These are phyloP conservation scores for Diaporthe citrichinensis DNA, from an alignment of 2,329 filamentous ascomycete species.

Conservation along the genomic window DNA sequence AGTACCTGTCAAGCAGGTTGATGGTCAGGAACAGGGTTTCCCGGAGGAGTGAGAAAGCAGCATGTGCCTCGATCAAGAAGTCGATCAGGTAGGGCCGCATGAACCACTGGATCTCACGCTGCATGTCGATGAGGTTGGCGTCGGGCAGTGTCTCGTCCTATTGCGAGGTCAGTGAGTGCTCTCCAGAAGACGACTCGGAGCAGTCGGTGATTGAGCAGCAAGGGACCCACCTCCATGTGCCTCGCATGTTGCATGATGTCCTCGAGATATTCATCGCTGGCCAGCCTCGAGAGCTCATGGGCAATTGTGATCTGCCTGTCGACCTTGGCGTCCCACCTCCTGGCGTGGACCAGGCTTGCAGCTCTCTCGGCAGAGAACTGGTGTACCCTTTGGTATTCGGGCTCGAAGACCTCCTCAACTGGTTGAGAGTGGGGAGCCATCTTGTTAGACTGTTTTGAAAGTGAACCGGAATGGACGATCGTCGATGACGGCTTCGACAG, in stretches of 20 bases:
- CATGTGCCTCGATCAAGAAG: slow-evolving; percentile 97
- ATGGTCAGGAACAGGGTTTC: slow-evolving; percentile 96
- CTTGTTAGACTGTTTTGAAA: slow-evolving; percentile 46
- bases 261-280: slow-evolving; percentile 92
- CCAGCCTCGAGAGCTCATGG: slow-evolving; percentile 87
- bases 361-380: slow-evolving; percentile 41
- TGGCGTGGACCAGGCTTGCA: slow-evolving; percentile 40
- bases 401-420: slow-evolving; percentile 46
- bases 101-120: slow-evolving; percentile 99
- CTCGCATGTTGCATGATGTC: slow-evolving; percentile 96
- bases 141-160: slow-evolving; percentile 90
- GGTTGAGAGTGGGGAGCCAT: slow-evolving; percentile 52
- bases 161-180: slow-evolving; percentile 23
- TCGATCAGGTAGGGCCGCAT: slow-evolving; percentile 99
- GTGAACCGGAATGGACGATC: slow-evolving; percentile 41
- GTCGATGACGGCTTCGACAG: slow-evolving; percentile 15
- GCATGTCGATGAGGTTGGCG: slow-evolving; percentile 98
- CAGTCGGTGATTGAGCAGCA: slow-evolving; percentile 35
- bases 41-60: slow-evolving; percentile 92
- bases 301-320: slow-evolving; percentile 90
- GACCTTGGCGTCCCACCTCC: slow-evolving; percentile 44
- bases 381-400: slow-evolving; percentile 38
- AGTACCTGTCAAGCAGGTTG: slow-evolving; percentile 97
- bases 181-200: not conserved
- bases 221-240: slow-evolving; percentile 83